phyloP scores from a whole-genome alignment of 2,329 filamentous ascomycete genomes.

The Monilinia fructigena region DNA sequence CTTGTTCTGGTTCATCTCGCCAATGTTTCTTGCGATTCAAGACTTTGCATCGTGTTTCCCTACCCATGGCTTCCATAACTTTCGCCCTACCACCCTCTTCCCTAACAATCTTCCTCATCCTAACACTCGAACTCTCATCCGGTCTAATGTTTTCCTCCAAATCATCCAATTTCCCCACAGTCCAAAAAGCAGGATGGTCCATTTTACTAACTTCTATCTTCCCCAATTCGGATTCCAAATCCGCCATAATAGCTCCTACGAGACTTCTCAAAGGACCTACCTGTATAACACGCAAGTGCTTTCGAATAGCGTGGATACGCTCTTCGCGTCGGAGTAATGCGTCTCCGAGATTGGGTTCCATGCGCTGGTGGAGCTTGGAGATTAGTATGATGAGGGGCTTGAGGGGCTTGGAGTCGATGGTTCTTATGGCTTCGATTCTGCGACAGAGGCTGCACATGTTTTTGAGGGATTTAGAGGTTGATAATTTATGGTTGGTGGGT shows the following conservation, averaged over 20 bases:
- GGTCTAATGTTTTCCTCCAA: background rate
- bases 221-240: background rate
- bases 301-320: background rate
- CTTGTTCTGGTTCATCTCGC: background rate
- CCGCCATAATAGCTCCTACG: background rate
- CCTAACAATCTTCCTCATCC: background rate
- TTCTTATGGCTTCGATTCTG: background rate
- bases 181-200: background rate
- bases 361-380: background rate
- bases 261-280: background rate
- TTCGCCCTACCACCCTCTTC: too few relatives aligned
- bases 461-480: too few relatives aligned
- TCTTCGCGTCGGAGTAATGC: background rate
- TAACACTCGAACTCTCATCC: conserved; percentile 6
- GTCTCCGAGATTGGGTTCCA: background rate
- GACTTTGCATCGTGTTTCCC: background rate
- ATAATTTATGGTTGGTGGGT: background rate
- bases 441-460: conserved; percentile 2
- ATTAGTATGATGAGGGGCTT: background rate
- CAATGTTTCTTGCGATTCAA: background rate
- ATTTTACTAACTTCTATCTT: background rate
- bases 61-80: too few relatives aligned
- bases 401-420: background rate
- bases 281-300: background rate
- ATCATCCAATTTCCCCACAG: background rate